Conservation (phyloP, 2,329 filamentous ascomycete genomes). For the Venturia oleaginea region DNA sequence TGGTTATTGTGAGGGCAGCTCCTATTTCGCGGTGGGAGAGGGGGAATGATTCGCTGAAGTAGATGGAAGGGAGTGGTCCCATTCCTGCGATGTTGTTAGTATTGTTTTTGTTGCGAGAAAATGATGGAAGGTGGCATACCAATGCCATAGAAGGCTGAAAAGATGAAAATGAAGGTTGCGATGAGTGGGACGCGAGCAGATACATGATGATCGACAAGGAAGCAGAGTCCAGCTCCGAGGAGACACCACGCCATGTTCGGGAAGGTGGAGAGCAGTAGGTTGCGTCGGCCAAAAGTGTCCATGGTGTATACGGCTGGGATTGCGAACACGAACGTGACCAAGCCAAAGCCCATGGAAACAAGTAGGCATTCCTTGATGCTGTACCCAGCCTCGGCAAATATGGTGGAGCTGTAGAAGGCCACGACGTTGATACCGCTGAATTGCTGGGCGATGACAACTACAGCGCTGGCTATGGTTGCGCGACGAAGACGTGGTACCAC, state of each 20-base stretch:
- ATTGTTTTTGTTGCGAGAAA: too few species aligned
- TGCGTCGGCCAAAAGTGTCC: conserved; percentile 36
- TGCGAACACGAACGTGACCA: conserved; percentile 39
- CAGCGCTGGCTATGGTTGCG: conserved; percentile 26
- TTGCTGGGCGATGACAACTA: conserved; percentile 27
- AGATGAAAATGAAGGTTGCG: conserved; percentile 38
- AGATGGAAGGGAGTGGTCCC: too few species aligned
- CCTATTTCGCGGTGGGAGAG: too few species aligned
- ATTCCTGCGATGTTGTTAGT: too few species aligned
- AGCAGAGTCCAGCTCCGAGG: conserved; percentile 39
- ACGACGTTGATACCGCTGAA: conserved; percentile 25
- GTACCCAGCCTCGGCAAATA: conserved; percentile 20
- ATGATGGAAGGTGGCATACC: conserved; percentile 21
- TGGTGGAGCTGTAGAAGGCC: conserved; percentile 22
- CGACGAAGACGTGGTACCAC: conserved; percentile 30
- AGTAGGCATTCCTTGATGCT: conserved; percentile 4
- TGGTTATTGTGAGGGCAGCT: too few species aligned
- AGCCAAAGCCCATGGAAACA: conserved; percentile 19
- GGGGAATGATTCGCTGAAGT: too few species aligned
- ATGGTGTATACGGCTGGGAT: conserved; percentile 39
- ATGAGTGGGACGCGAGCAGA: conserved; percentile 26
- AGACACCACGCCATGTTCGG: conserved; percentile 41
- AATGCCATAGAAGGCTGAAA: conserved; percentile 43
- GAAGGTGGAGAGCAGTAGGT: conserved; percentile 37
- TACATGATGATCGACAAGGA: conserved; percentile 23